phyloP scores from a whole-genome alignment of 305 asterid genomes.

The Fraxinus floribunda region DNA sequence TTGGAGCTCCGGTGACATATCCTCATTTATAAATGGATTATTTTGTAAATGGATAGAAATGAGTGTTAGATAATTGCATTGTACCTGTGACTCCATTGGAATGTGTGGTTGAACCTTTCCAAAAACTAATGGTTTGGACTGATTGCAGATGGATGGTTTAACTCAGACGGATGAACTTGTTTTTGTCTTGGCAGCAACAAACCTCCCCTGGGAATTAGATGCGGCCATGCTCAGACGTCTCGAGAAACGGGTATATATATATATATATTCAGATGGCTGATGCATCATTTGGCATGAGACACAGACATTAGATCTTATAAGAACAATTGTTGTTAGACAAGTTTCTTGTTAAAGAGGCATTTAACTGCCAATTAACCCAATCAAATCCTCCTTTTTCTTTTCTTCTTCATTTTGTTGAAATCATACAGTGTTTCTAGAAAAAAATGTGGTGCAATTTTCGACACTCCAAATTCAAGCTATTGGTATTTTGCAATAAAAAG shows the following conservation, averaged over 20 bases:
- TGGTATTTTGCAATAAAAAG: background rate
- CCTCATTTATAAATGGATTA: background rate
- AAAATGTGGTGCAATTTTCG: background rate
- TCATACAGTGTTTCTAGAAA: background rate
- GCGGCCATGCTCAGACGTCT: conserved; percentile 99
- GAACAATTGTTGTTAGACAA: background rate
- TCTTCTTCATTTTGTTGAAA: background rate
- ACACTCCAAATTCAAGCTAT: background rate
- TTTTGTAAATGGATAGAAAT: background rate
- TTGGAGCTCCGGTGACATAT: background rate
- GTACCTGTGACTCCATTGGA: background rate
- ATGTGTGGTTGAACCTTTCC: background rate
- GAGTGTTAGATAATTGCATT: background rate
- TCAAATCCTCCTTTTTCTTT: background rate
- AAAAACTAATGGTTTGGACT: conserved; percentile 32
- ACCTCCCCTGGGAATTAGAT: conserved; percentile 98
- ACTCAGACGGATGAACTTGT: conserved; percentile 83
- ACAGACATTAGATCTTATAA: background rate
- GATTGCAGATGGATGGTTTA: conserved; percentile 98
- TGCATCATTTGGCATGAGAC: conserved; percentile 7
- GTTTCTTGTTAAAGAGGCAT: background rate
- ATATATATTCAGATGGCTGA: conserved; percentile 5
- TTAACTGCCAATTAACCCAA: background rate
- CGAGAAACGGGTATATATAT: conserved; percentile 69
- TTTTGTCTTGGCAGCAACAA: conserved; percentile 96